These are phyloP conservation scores for Microthlaspi erraticum DNA, from an alignment of 345 rosid genomes.

Conservation along the genomic window DNA sequence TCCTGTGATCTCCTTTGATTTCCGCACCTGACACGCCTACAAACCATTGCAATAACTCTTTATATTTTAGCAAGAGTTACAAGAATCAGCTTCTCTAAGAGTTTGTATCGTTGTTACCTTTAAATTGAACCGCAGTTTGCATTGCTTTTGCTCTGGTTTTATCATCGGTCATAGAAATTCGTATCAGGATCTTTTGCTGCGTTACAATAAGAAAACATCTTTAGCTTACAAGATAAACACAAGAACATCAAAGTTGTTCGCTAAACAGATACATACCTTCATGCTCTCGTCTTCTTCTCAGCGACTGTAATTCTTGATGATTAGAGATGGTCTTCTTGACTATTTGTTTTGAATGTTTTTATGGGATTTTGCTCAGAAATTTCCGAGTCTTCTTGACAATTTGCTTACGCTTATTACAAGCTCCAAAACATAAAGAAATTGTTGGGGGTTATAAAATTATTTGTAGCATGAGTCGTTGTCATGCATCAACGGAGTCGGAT, in stretches of 20 bases:
- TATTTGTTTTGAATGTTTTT: conserved; percentile 2
- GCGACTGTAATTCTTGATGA: background rate
- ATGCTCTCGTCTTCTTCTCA: conserved; percentile 37
- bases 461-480: conserved; percentile 27
- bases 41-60: conserved; percentile 4
- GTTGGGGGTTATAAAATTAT: background rate
- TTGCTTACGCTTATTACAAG: too few relatives aligned
- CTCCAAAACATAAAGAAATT: conserved; percentile 5
- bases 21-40: conserved; percentile 41
- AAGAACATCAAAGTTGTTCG: conserved; percentile 1
- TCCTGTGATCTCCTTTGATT: conserved; percentile 46
- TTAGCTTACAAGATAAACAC: conserved; percentile 13
- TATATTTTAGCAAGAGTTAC: conserved; percentile 1
- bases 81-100: background rate
- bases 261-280: conserved; percentile 40
- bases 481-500: conserved; percentile 33
- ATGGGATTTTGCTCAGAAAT: conserved; percentile 3
- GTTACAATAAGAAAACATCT: conserved; percentile 1
- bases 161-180: conserved; percentile 43
- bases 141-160: conserved; percentile 43
- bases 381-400: background rate
- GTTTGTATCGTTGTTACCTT: conserved; percentile 29
- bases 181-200: conserved; percentile 47
- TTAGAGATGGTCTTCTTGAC: conserved; percentile 8
- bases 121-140: conserved; percentile 15